These are phyloP conservation scores for Nannochloropsis gaditana DNA, from an alignment of 108 stramenopile species.

Conservation along the genomic window DNA sequence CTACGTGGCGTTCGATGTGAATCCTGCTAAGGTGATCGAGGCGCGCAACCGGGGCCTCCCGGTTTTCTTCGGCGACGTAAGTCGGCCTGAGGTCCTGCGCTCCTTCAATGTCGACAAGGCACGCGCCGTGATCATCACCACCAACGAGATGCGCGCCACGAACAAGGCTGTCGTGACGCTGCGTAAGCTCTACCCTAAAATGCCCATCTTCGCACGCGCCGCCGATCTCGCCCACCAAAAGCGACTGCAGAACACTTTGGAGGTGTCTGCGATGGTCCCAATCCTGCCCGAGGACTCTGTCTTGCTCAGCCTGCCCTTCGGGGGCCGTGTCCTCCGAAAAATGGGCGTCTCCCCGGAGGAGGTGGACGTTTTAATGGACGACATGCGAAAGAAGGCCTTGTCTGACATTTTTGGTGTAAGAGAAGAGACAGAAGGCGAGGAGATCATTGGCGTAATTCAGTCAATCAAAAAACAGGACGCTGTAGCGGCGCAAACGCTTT, in stretches of 20 bases:
- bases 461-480: slow-evolving; percentile 1
- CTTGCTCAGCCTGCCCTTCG: slow-evolving; percentile 86
- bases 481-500: not conserved
- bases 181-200: slow-evolving; percentile 74
- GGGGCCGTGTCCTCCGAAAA: slow-evolving; percentile 71
- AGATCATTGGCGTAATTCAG: slow-evolving; percentile 4
- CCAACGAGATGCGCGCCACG: slow-evolving; percentile 70
- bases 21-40: slow-evolving; percentile 83
- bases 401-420: slow-evolving; percentile 18
- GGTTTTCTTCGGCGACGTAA: slow-evolving; percentile 89
- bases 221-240: slow-evolving; percentile 79
- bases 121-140: slow-evolving; percentile 82
- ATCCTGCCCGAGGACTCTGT: slow-evolving; percentile 86
- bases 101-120: slow-evolving; percentile 89
- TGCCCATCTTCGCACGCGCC: slow-evolving; percentile 79
- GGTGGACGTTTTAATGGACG: slow-evolving; percentile 51
- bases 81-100: slow-evolving; percentile 75
- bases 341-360: slow-evolving; percentile 44
- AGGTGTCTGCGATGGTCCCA: slow-evolving; percentile 88
- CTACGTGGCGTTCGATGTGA: slow-evolving; percentile 84
- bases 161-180: slow-evolving; percentile 83
- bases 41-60: slow-evolving; percentile 85
- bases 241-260: slow-evolving; percentile 70
- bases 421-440: slow-evolving; percentile 16
- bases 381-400: slow-evolving; percentile 48